Conservation (phyloP, 306 rosid genomes). For the Pterocarpus santalinus region DNA sequence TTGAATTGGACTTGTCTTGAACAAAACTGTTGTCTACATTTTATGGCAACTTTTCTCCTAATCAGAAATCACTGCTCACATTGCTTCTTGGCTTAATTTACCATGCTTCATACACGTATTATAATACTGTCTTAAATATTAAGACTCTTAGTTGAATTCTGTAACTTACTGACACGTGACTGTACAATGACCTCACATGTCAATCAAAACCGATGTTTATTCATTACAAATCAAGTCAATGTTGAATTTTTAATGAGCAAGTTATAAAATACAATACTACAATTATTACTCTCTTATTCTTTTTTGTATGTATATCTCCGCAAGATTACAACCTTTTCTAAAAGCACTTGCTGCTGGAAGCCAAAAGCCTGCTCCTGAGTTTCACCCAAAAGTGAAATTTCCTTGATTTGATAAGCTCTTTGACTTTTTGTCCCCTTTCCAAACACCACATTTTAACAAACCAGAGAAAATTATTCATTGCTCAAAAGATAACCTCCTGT, state of each 20-base stretch:
- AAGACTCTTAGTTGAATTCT: background rate
- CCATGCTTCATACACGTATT: background rate
- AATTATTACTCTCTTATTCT: background rate
- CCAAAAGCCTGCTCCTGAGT: background rate
- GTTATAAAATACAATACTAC: background rate
- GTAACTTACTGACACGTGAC: conserved; percentile 28
- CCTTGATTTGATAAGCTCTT: conserved; percentile 33
- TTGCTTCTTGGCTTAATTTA: conserved; percentile 14
- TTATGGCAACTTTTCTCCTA: background rate
- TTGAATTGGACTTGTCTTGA: conserved; percentile 53
- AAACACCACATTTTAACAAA: background rate
- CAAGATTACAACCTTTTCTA: background rate
- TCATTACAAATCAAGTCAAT: background rate
- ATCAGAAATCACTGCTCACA: background rate
- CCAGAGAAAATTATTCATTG: conserved; percentile 6
- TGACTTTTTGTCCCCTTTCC: conserved; percentile 11
- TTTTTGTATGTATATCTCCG: background rate
- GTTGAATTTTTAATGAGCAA: background rate
- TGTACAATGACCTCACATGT: conserved; percentile 15
- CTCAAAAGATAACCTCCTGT: background rate
- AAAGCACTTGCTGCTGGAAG: background rate
- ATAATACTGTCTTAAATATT: background rate
- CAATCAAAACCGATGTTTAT: conserved; percentile 26
- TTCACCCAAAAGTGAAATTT: conserved; percentile 26
- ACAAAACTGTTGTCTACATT: conserved; percentile 30